Evolutionary conservation across 352 stramenopile genomes (phyloP), one percentile per base, ranked within the genome.

Genomic region (Globisporangium spiculum): DNA sequence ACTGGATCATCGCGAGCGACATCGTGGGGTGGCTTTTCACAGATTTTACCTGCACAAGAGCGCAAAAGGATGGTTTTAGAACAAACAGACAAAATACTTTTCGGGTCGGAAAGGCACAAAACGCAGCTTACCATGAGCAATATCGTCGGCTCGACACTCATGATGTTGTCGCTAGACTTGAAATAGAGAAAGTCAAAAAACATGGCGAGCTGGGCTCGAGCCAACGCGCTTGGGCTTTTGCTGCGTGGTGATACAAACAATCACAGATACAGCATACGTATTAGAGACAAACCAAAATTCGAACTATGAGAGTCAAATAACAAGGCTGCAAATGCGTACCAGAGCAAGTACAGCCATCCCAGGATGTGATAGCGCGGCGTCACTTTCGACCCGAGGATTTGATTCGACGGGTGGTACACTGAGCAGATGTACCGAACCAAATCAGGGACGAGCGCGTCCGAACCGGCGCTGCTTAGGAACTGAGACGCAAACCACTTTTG

Each of bases 181-280:
- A 93, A 96, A 68, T 96, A 93, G 38, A 96, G 68, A 70, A 89
- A 96, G 65, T 96, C 88, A 48, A 96, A 93, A 69, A 94, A 96
- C 83, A 96, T 96, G 16, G 88, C 84, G 53, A 93, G 77, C 62
- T 94, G 85, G 32, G 92, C 86, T 53, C 88, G 83, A 30, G 86
- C 83, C 24, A 93, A 72, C 20, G 89, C 79, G 36, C 71, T 84
- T 59, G 83, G 83, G 48, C 74, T 90, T 66, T 94, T 94, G 73
- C 86, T 95, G 54, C 8, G 67, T 16, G 41, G 26, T 18, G 12
- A 30, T 10, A 20, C 24, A 16, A 22, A 52, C 34, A 48, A 34
- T 44, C 7, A 58, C n/a, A 50, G n/a, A n/a, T 4, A 55, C 6
- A 50, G 30, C 32, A n/a, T 52, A 24, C 44, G 8, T 24, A 9